Conservation (phyloP, 306 rosid genomes). For the Corylus americana region DNA sequence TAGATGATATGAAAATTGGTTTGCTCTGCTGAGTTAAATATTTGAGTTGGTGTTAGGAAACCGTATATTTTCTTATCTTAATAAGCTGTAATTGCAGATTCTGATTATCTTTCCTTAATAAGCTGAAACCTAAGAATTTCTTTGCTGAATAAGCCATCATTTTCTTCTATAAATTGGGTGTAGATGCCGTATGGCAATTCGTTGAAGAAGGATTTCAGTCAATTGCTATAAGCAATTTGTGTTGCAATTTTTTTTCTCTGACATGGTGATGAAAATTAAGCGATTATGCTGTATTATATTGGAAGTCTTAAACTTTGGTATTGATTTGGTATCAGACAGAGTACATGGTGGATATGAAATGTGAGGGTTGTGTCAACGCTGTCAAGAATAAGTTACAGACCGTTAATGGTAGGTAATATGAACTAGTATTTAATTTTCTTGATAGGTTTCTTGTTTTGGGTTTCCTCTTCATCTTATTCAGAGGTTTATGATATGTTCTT, state of each 20-base stretch:
- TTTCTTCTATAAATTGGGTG: too few relatives aligned
- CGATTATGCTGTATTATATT: constrained; percentile 4
- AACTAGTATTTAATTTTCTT: neutral
- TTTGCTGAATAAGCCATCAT: too few relatives aligned
- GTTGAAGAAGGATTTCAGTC: too few relatives aligned
- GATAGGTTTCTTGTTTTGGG: neutral
- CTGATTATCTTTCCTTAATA: too few relatives aligned
- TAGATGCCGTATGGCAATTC: too few relatives aligned
- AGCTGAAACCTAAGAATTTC: too few relatives aligned
- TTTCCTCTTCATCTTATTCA: neutral
- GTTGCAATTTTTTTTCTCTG: neutral
- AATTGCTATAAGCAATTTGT: too few relatives aligned
- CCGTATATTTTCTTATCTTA: too few relatives aligned
- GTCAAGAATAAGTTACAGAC: constrained; percentile 76
- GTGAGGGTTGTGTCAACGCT: constrained; percentile 83
- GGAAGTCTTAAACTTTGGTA: constrained; percentile 6
- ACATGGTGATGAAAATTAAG: neutral
- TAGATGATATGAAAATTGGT: neutral
- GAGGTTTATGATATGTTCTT: neutral
- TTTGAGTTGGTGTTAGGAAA: neutral
- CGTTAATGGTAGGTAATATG: constrained; percentile 52
- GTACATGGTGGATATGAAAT: constrained; percentile 94
- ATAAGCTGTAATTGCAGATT: too few relatives aligned
- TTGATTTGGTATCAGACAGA: constrained; percentile 64
- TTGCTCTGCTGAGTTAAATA: neutral